Evolutionary conservation across 441 rosid species (phyloP).

Genomic region (Biscutella laevigata): DNA sequence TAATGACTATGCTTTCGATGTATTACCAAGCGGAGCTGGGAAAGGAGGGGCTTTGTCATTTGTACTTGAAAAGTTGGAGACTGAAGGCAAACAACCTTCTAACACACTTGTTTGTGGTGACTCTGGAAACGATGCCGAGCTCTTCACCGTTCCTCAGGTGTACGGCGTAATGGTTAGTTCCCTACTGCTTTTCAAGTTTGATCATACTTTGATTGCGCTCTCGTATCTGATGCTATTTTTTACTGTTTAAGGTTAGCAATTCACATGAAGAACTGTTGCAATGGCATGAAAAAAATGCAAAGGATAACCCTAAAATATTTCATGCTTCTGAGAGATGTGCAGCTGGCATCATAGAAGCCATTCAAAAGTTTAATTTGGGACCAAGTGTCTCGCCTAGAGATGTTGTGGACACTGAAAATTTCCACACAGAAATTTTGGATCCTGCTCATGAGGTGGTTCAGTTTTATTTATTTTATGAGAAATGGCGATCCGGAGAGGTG

Average conservation of each 20-base stretch:
- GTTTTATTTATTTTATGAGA: slow-evolving; percentile 47
- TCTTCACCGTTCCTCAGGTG: slow-evolving; percentile 39
- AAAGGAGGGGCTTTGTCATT: slow-evolving; percentile 61
- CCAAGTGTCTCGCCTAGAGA: slow-evolving; percentile 45
- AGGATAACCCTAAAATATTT: slow-evolving; percentile 34
- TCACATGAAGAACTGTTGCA: slow-evolving; percentile 38
- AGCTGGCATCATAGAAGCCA: slow-evolving; percentile 55
- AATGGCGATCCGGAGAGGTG: slow-evolving; percentile 45
- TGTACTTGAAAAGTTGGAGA: slow-evolving; percentile 41
- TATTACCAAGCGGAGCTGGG: slow-evolving; percentile 58
- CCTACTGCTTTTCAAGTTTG: background rate
- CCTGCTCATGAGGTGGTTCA: slow-evolving; percentile 43
- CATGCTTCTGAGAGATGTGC: slow-evolving; percentile 50
- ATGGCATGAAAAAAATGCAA: slow-evolving; percentile 46
- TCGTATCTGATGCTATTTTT: background rate
- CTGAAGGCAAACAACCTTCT: slow-evolving; percentile 34
- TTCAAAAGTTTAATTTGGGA: slow-evolving; percentile 37
- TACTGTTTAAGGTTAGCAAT: slow-evolving; percentile 36
- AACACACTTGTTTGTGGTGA: slow-evolving; percentile 61
- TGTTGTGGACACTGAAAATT: slow-evolving; percentile 25
- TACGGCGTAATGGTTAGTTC: slow-evolving; percentile 62
- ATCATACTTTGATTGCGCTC: background rate
- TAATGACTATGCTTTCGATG: slow-evolving; percentile 52
- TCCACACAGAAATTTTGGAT: slow-evolving; percentile 19
- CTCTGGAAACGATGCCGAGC: slow-evolving; percentile 61